phyloP scores from a whole-genome alignment of 768 basidiomycete genomes.

The Panellus pusillus region DNA sequence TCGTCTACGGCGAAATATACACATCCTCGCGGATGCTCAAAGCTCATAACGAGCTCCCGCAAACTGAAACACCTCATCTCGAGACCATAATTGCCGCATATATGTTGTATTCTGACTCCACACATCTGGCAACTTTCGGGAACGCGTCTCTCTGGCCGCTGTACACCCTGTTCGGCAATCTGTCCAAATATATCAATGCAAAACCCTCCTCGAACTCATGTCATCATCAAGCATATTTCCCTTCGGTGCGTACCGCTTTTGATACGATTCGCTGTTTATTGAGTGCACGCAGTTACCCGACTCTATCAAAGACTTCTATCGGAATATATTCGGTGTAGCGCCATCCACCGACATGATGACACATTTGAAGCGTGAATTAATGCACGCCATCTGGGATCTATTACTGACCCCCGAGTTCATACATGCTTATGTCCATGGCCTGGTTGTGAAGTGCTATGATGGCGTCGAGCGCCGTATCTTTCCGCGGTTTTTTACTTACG shows the following conservation, averaged over 20 bases:
- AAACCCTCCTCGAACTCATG: conserved; percentile 24
- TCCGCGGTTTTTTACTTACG: conserved; percentile 33
- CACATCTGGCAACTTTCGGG: conserved; percentile 28
- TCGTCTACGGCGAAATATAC: conserved; percentile 23
- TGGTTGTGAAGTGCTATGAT: conserved; percentile 31
- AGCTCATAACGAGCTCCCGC: conserved; percentile 5
- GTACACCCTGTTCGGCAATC: conserved; percentile 34
- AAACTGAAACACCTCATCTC: conserved; percentile 5
- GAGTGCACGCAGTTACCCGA: conserved; percentile 29
- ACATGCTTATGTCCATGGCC: conserved; percentile 29
- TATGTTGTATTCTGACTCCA: conserved; percentile 32
- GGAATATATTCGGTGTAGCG: not conserved
- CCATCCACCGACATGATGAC: conserved; percentile 24
- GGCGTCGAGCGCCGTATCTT: conserved; percentile 29
- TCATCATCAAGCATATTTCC: conserved; percentile 38
- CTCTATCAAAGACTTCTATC: conserved; percentile 27
- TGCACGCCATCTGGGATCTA: conserved; percentile 31
- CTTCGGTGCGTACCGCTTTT: conserved; percentile 26
- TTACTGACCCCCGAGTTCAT: conserved; percentile 29
- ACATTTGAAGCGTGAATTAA: conserved; percentile 33
- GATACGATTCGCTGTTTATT: not conserved
- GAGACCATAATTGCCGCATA: conserved; percentile 23
- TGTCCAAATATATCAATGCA: conserved; percentile 33
- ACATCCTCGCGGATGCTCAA: conserved; percentile 21
- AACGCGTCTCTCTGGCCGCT: conserved; percentile 32